These are phyloP conservation scores for Xylariaceae sp. DNA, from an alignment of 2,329 filamentous ascomycete species.

Conservation along the genomic window DNA sequence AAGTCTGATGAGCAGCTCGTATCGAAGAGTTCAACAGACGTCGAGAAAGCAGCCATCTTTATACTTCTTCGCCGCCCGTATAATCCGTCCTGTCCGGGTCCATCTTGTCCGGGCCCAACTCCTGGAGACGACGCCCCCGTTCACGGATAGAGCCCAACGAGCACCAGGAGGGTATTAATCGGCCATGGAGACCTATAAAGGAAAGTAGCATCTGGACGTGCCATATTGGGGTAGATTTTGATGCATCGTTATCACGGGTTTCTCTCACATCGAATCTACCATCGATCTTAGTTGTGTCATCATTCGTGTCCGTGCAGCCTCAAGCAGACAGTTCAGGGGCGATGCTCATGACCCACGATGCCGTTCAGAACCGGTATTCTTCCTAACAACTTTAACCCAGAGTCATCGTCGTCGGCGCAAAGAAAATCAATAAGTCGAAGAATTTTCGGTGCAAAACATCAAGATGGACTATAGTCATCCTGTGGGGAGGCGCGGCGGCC, in stretches of 20 bases:
- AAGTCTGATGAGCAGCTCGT: slow-evolving; percentile 20
- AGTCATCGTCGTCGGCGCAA: neutral
- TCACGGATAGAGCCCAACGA: slow-evolving; percentile 1
- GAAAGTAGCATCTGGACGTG: slow-evolving; percentile 18
- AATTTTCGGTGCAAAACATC: neutral
- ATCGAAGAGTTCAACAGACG: slow-evolving; percentile 11
- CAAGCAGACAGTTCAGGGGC: neutral
- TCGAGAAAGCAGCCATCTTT: slow-evolving; percentile 14
- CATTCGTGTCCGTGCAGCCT: neutral
- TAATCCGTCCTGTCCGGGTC: neutral
- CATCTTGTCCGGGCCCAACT: too few species aligned
- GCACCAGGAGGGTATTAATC: slow-evolving; percentile 16
- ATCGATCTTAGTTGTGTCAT: neutral
- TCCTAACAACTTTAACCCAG: neutral
- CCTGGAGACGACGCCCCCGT: slow-evolving; percentile 13
- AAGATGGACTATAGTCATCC: neutral
- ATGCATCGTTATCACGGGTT: slow-evolving; percentile 8
- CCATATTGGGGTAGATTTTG: slow-evolving; percentile 3
- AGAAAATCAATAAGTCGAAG: neutral
- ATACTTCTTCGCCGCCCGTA: slow-evolving; percentile 12
- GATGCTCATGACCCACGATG: neutral
- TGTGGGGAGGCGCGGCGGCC: neutral
- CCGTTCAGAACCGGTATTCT: neutral
- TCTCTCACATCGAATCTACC: slow-evolving; percentile 3
- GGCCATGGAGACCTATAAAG: slow-evolving; percentile 17